Conservation (phyloP, 23 red algal genomes). For the Gracilaria caudata region DNA sequence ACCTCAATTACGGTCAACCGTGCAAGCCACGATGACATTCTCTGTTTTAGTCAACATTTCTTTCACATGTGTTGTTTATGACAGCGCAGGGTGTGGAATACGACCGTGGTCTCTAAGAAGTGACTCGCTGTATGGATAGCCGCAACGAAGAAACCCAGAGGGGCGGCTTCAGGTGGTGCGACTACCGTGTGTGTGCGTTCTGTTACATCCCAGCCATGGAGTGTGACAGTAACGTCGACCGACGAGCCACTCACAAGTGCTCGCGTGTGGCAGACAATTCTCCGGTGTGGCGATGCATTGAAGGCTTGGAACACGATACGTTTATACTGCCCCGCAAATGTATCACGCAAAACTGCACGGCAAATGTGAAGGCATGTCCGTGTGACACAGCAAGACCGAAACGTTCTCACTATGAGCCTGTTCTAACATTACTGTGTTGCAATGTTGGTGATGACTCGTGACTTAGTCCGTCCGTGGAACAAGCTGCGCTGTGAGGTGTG, state of each 20-base stretch:
- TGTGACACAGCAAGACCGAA: background rate
- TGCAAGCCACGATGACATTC: background rate
- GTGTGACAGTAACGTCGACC: background rate
- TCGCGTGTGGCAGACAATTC: background rate
- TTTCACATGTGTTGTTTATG: background rate
- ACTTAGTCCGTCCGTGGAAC: background rate
- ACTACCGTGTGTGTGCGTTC: constrained; percentile 19
- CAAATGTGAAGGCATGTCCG: background rate
- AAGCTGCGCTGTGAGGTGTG: background rate
- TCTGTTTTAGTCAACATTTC: background rate
- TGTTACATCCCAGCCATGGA: background rate
- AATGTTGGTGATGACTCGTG: background rate
- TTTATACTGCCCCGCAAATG: background rate
- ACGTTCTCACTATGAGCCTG: background rate
- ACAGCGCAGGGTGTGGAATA: background rate
- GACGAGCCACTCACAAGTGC: constrained; percentile 8
- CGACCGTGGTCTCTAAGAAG: background rate
- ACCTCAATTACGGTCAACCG: too few relatives aligned
- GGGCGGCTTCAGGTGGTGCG: background rate
- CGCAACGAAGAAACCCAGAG: background rate
- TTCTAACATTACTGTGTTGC: background rate
- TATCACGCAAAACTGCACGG: background rate
- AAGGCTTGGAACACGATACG: background rate
- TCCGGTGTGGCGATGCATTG: constrained; percentile 2
- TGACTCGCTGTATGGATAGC: background rate